A percentile compares a stretch with the other conserved stretches of the same genome.
Conservation (phyloP, 495 filamentous ascomycete species). For the Alectoria sarmentosa region DNA sequence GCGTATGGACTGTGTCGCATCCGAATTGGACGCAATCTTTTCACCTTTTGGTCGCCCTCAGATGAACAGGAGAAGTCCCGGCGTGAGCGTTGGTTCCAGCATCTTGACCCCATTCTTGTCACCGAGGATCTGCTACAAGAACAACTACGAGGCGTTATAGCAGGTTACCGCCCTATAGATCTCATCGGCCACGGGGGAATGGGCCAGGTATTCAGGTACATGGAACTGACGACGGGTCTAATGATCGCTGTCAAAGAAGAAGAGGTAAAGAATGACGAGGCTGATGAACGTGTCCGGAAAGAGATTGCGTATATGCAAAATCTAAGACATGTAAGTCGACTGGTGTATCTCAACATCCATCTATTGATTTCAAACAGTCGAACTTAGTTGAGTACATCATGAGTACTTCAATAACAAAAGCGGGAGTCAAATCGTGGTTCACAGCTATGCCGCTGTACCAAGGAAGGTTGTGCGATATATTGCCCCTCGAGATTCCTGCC, state of each 20-base stretch:
- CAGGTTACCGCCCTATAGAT: background rate
- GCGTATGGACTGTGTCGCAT: background rate
- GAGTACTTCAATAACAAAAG: background rate
- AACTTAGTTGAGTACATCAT: background rate
- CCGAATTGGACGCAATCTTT: background rate
- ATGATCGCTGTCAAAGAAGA: conserved; percentile 2
- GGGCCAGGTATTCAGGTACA: background rate
- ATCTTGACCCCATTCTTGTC: background rate
- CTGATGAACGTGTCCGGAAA: background rate
- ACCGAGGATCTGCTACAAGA: background rate
- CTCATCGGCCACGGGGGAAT: background rate
- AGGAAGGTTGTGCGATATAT: background rate
- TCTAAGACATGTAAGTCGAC: conserved; percentile 3
- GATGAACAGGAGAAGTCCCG: background rate
- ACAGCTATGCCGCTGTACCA: conserved; percentile 10
- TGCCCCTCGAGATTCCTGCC: background rate
- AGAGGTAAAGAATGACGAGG: background rate
- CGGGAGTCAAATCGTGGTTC: background rate
- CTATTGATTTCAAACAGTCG: background rate
- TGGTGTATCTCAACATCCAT: too few species aligned
- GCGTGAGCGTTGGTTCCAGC: background rate
- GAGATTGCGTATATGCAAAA: background rate
- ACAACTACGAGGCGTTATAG: background rate
- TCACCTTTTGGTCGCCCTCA: background rate
- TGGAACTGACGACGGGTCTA: conserved; percentile 1